Conservation (phyloP, 1,139 yeast species). For the Debaryomycetaceae sp. region DNA sequence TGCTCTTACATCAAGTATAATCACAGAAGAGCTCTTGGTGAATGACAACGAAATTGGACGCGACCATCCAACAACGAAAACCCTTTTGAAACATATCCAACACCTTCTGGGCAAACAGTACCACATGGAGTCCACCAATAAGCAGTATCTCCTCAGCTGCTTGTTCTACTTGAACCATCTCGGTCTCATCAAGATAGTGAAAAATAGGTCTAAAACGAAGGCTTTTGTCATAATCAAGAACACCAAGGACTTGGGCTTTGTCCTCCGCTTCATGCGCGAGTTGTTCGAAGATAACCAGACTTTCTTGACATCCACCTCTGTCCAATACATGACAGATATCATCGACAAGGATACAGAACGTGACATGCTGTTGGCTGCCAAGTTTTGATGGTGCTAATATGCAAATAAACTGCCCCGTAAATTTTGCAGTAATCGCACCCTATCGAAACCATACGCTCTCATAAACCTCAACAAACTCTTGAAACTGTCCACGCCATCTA, state of each 20-base stretch:
- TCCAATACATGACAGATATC: slow-evolving; percentile 38
- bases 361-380: not conserved
- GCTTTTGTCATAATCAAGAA: slow-evolving; percentile 38
- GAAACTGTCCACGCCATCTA: no score
- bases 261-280: slow-evolving; percentile 25
- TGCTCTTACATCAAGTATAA: slow-evolving; percentile 8
- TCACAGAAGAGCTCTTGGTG: slow-evolving; percentile 16
- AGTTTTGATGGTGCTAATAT: slow-evolving; percentile 3
- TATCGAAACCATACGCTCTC: no score
- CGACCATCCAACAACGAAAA: slow-evolving; percentile 39
- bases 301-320: slow-evolving; percentile 17
- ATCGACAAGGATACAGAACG: slow-evolving; percentile 33
- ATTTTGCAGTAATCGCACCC: no score
- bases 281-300: slow-evolving; percentile 13
- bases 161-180: slow-evolving; percentile 40
- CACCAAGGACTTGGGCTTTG: slow-evolving; percentile 26
- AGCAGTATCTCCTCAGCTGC: slow-evolving; percentile 43
- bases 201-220: slow-evolving; percentile 41
- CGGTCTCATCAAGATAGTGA: slow-evolving; percentile 34
- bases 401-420: no score
- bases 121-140: slow-evolving; percentile 37
- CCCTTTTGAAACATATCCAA: slow-evolving; percentile 33
- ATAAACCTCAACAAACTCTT: no score
- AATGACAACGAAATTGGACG: slow-evolving; percentile 24
- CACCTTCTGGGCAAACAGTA: slow-evolving; percentile 11